These are phyloP conservation scores for Diaporthe ilicicola DNA, from an alignment of 2,329 filamentous ascomycete genomes.

Conservation along the genomic window DNA sequence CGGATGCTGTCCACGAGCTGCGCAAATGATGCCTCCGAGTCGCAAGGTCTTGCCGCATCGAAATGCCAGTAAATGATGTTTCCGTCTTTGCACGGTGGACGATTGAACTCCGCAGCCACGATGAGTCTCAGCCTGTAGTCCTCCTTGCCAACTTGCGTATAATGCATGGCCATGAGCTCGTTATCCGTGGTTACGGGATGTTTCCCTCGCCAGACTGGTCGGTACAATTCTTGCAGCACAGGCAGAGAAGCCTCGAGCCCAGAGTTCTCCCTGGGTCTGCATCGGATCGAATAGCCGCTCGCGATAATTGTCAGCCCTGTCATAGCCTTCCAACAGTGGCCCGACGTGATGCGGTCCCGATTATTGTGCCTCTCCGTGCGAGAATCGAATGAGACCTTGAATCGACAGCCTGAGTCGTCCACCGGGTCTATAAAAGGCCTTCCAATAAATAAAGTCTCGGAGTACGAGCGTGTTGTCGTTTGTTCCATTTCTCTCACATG, in stretches of 20 bases:
- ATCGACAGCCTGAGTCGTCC: accelerated
- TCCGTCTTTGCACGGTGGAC: accelerated
- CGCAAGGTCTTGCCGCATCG: not conserved
- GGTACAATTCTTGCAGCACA: not conserved
- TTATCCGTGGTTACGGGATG: not conserved
- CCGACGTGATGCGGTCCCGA: not conserved
- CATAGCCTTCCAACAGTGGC: constrained; percentile 11
- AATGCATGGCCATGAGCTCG: not conserved
- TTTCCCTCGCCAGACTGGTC: not conserved
- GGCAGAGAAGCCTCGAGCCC: not conserved
- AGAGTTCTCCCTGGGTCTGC: not conserved
- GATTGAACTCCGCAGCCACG: not conserved
- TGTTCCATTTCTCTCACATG: not conserved
- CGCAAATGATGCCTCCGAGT: accelerated
- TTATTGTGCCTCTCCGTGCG: not conserved
- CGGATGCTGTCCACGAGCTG: not conserved
- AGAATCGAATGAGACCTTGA: not conserved
- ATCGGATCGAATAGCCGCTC: not conserved
- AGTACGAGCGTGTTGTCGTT: not conserved
- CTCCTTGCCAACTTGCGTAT: not conserved
- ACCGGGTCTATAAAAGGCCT: not conserved
- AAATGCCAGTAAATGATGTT: not conserved
- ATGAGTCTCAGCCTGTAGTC: not conserved
- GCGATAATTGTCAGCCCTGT: not conserved
- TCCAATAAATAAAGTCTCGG: not conserved